A percentile compares a stretch with the other conserved stretches of the same genome.
Evolutionary conservation across 345 rosid species (phyloP).

Genomic region (Boechera stricta): DNA sequence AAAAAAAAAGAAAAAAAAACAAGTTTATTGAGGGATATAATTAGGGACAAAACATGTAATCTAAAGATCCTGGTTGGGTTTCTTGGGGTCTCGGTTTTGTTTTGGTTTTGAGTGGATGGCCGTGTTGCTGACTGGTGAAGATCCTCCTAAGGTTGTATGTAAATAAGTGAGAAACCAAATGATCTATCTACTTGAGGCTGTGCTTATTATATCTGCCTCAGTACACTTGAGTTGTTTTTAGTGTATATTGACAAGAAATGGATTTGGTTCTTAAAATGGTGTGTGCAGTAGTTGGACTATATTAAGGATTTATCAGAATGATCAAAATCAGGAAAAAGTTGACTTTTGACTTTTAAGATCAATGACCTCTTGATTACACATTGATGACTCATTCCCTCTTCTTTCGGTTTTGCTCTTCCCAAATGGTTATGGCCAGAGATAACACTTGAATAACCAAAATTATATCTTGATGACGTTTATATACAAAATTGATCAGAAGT

Average conservation of each 20-base stretch:
- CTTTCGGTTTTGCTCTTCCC: neutral
- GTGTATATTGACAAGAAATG: conserved; percentile 19
- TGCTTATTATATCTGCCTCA: conserved; percentile 40
- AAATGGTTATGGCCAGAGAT: neutral
- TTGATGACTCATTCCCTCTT: neutral
- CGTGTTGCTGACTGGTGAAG: conserved; percentile 19
- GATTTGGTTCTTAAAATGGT: conserved; percentile 12
- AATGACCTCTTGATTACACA: neutral
- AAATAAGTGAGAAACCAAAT: conserved; percentile 36
- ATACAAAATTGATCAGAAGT: neutral
- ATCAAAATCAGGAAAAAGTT: neutral
- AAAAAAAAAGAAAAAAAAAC: conserved; percentile 3
- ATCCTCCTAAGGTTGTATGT: conserved; percentile 33
- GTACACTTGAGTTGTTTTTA: conserved; percentile 14
- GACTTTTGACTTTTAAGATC: neutral
- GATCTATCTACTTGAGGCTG: conserved; percentile 36
- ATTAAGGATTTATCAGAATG: neutral
- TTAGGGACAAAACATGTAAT: conserved; percentile 34
- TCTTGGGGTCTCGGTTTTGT: conserved; percentile 13
- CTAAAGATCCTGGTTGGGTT: conserved; percentile 29
- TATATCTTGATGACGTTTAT: neutral
- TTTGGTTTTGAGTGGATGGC: conserved; percentile 39
- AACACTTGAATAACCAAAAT: neutral
- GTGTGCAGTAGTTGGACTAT: neutral
- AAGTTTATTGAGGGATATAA: conserved; percentile 31